Base-by-base conservation (phyloP, 305 asterid species). In the Nicotiana rustica region DNA sequence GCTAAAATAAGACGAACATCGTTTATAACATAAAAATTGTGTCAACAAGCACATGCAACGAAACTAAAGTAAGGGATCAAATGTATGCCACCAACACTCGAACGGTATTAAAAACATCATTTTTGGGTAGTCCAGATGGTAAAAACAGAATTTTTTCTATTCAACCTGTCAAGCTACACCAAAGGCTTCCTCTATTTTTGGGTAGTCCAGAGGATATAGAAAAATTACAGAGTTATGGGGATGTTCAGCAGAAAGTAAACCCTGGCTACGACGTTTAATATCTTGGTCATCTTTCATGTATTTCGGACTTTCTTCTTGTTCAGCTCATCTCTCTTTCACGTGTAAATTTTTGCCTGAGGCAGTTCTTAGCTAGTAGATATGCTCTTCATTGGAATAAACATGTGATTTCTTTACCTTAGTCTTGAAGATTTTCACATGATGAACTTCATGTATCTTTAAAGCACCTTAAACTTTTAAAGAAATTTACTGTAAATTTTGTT, bases 151-250 rank as follows among this genome's bases (percentile, higher is more conserved):
- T 94, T n/a, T 86, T 95, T 85, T 92, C 97, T 31, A 90, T 92
- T 66, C 98, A 95, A 87, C 99, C 97, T 1, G 92, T 89, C 76
- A 90, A 90, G 88, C 86, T 94, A 78, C 98, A 94, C 83, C 99
- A 95, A 80, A 89, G 98, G 83, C 97, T 92, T 70, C 91, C 99
- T 15, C 73, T 93, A 84, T 95, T 95, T 87, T 84, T 94, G 83
- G 99, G 99, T 52, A 94, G 98, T 84, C 88, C 90, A 1, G 96
- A 92, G 61, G 99, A 93, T 87, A 89, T 95, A 6, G 92, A 92
- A 47, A 97, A 95, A 90, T 81, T 93, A 17, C 91, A 89, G 90
- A 92, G 97, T 83, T 93, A 92, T 68, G 91, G 91, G 15, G 91
- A 95, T 84, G 91, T 93, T 84, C 98, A 93, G 78, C 97, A 94